phyloP scores from a whole-genome alignment of 2,329 filamentous ascomycete species.

The Lomentospora prolificans region DNA sequence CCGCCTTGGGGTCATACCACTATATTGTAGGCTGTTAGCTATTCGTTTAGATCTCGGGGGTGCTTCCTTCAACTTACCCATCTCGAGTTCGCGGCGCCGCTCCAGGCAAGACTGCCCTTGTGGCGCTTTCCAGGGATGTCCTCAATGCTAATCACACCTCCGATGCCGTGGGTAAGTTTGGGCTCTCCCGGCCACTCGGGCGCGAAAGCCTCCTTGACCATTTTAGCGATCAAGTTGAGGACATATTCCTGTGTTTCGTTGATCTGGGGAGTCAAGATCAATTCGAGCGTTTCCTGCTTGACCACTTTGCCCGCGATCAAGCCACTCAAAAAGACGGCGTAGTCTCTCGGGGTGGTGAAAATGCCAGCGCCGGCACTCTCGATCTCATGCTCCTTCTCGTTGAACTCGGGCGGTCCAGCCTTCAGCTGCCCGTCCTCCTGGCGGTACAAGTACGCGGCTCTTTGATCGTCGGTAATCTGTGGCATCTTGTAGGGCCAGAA shows the following conservation, averaged over 20 bases:
- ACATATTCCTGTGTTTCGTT: constrained; percentile 18
- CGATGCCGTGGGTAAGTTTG: constrained; percentile 26
- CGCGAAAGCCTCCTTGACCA: constrained; percentile 17
- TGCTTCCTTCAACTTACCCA: constrained; percentile 34
- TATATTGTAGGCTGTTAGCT: too few relatives aligned
- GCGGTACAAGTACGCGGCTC: constrained; percentile 7
- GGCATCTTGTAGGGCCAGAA: constrained; percentile 15
- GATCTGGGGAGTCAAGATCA: constrained; percentile 23
- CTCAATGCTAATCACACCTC: constrained; percentile 27
- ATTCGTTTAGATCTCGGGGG: too few relatives aligned
- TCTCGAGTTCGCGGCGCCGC: constrained; percentile 29
- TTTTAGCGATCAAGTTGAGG: constrained; percentile 13
- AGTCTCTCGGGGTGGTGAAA: constrained; percentile 22
- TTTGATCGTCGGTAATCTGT: constrained; percentile 3
- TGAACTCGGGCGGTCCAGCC: constrained; percentile 6
- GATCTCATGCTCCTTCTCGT: constrained; percentile 13
- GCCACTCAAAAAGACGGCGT: constrained; percentile 18
- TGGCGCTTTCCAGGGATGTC: constrained; percentile 28
- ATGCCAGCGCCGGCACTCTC: constrained; percentile 26
- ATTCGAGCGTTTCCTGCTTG: constrained; percentile 13
- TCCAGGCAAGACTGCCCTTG: constrained; percentile 33
- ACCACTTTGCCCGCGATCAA: constrained; percentile 16
- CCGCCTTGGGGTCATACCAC: constrained; percentile 20
- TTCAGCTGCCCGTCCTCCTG: constrained; percentile 6
- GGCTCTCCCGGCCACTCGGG: constrained; percentile 24